Conservation (phyloP, 768 basidiomycete genomes). For the Austroboletus festivus region DNA sequence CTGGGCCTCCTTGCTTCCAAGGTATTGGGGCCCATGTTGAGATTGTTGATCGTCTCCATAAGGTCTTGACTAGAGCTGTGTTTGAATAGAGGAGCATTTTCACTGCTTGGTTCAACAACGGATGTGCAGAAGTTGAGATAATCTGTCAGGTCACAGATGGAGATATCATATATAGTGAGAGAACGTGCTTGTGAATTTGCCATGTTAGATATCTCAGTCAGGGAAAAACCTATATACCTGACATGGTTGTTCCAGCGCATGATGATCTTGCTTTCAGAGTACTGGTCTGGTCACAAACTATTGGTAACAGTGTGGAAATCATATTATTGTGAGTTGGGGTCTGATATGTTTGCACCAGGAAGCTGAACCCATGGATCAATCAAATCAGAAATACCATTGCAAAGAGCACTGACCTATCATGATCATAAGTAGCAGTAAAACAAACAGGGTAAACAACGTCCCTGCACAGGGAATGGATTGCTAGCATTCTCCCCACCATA, state of each 20-base stretch:
- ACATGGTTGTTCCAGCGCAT: slow-evolving; percentile 88
- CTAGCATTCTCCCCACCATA: slow-evolving; percentile 75
- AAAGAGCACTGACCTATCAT: slow-evolving; percentile 81
- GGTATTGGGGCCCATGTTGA: slow-evolving; percentile 57
- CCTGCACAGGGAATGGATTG: slow-evolving; percentile 91
- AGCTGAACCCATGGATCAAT: slow-evolving; percentile 84
- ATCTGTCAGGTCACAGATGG: slow-evolving; percentile 43
- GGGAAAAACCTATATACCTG: slow-evolving; percentile 63
- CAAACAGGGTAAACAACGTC: slow-evolving; percentile 27
- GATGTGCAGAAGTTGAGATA: slow-evolving; percentile 79
- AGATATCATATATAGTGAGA: too few relatives aligned
- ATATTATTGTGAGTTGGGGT: slow-evolving; percentile 80
- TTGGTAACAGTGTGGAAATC: slow-evolving; percentile 78
- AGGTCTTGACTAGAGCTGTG: slow-evolving; percentile 73
- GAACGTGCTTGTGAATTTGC: too few relatives aligned
- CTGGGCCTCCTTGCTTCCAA: slow-evolving; percentile 74
- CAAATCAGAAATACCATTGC: slow-evolving; percentile 76
- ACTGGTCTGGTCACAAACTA: slow-evolving; percentile 77
- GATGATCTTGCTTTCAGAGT: slow-evolving; percentile 88
- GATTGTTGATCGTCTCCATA: slow-evolving; percentile 65
- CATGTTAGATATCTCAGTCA: too few relatives aligned
- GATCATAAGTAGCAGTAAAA: not conserved
- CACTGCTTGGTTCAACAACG: slow-evolving; percentile 24
- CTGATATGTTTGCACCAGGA: slow-evolving; percentile 72
- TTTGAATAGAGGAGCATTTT: slow-evolving; percentile 57